Evolutionary conservation across 495 filamentous ascomycete species (phyloP).

Genomic region (Aspergillus egyptiacus): DNA sequence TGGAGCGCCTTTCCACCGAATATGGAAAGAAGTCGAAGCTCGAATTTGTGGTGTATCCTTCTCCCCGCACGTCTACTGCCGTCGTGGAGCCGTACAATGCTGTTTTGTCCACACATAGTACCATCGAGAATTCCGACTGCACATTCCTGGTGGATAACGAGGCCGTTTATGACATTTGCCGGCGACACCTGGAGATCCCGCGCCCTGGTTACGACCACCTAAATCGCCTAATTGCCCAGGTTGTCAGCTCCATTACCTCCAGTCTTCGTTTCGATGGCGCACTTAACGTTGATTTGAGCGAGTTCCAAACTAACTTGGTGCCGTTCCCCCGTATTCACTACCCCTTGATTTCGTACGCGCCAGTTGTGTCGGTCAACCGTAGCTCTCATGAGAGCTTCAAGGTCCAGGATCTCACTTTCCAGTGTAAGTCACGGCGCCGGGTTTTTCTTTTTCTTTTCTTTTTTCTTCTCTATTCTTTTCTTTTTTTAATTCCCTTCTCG

Average conservation of each 20-base stretch:
- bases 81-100: slow-evolving; percentile 94
- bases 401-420: slow-evolving; percentile 79
- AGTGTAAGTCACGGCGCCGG: slow-evolving; percentile 51
- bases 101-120: slow-evolving; percentile 85
- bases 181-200: slow-evolving; percentile 80
- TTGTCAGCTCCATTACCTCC: slow-evolving; percentile 86
- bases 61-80: slow-evolving; percentile 76
- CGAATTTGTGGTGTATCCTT: slow-evolving; percentile 85
- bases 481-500: too few relatives aligned
- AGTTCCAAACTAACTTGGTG: slow-evolving; percentile 93
- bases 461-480: slow-evolving; percentile 17
- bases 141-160: slow-evolving; percentile 93
- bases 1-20: slow-evolving; percentile 82
- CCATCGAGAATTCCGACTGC: slow-evolving; percentile 89
- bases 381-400: slow-evolving; percentile 89
- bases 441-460: not conserved
- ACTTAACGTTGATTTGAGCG: slow-evolving; percentile 86
- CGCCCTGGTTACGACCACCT: slow-evolving; percentile 82
- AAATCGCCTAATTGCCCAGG: slow-evolving; percentile 86
- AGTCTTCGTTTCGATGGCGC: slow-evolving; percentile 86
- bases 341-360: slow-evolving; percentile 83
- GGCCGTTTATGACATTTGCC: slow-evolving; percentile 89
- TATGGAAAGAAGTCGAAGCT: slow-evolving; percentile 95
- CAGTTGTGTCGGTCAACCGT: slow-evolving; percentile 74
- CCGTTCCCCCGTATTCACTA: slow-evolving; percentile 91